Evolutionary conservation across 2,329 filamentous ascomycete genomes (phyloP), one percentile per base, ranked within the genome.

Genomic region (Xylogone sp.): DNA sequence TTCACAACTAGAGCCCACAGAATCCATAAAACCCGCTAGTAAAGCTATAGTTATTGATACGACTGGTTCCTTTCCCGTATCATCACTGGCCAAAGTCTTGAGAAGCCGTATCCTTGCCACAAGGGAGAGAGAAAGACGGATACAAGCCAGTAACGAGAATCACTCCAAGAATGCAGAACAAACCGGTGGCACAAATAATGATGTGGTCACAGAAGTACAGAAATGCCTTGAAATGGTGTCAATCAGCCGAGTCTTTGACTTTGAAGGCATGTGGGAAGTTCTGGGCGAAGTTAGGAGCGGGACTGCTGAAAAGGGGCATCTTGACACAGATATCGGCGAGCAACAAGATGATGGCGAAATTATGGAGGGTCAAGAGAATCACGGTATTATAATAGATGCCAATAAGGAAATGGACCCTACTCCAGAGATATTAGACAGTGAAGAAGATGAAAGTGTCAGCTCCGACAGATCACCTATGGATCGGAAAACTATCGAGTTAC

Each of bases 201-300:
- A 43, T 2, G 44, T 46, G 2, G 48, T 59, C 13, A 51, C 60
- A 31, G 48, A 51, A 6, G 54, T 64, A 56, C 59, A 39, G 46
- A 47, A 2, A 49, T 54, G n/a, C 46, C 66, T 86, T 3, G 75
- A 78, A 44, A 69, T 70, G 44, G 74, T 83, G 3, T 72, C 75
- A 27, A 70, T 85, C 22, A 78, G 78, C 21, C 71, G 77, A 21
- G 74, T 84, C 1, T 85, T 85, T 56, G 80, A 83, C 53, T 57
- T 82, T 10, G 74, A 82, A 44, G 82, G 82, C 0, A 58, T 85
- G 18, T 76, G 72, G 72, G 79, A 84, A 61, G 79, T 79, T 1
- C 58, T 85, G 29, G 65, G 62, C 2, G 82, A 85, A 57, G 57
- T 82, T 31, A 71, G 21, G 21, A 53, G 46, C 16, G 39, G 22